A percentile compares a stretch with the other conserved stretches of the same genome.
Evolutionary conservation across 805 yeast species (phyloP).

Genomic region (Ogataea glucozyma): DNA sequence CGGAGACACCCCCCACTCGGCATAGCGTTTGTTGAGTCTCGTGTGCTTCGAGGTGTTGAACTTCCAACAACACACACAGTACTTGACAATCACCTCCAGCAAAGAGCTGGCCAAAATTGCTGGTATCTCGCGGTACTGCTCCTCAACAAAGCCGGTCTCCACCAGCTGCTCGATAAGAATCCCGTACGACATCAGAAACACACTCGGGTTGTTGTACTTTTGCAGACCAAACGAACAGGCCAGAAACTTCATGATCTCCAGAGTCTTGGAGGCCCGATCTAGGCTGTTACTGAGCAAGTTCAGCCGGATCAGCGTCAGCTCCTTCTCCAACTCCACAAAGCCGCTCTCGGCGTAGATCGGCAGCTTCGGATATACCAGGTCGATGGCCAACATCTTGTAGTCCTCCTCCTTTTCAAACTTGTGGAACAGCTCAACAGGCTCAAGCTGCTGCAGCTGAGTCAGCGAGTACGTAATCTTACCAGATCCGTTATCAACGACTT

Average conservation of each 20-base stretch:
- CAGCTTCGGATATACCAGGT: constrained; percentile 21
- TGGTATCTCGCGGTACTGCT: constrained; percentile 30
- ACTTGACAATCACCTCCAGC: constrained; percentile 44
- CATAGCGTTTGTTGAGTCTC: constrained; percentile 27
- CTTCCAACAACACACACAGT: constrained; percentile 49
- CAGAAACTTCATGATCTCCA: constrained; percentile 36
- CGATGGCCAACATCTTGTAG: constrained; percentile 23
- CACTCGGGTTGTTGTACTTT: constrained; percentile 36
- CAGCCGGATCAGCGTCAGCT: constrained; percentile 24
- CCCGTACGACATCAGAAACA: constrained; percentile 41
- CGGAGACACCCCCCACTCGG: constrained; percentile 36
- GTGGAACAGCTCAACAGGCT: constrained; percentile 20
- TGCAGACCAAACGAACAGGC: constrained; percentile 36
- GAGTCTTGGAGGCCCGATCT: constrained; percentile 30
- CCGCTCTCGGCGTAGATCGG: constrained; percentile 9
- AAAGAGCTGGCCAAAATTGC: constrained; percentile 33
- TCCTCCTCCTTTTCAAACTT: constrained; percentile 20
- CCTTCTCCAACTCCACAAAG: constrained; percentile 22
- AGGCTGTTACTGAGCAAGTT: constrained; percentile 17
- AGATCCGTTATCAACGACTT: neutral
- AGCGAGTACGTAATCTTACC: constrained; percentile 15
- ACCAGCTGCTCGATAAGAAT: constrained; percentile 42
- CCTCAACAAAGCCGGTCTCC: constrained; percentile 39
- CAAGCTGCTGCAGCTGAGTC: constrained; percentile 20
- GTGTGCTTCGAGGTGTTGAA: constrained; percentile 26